Conservation (phyloP, 164 flowering plant species). For the Vitis cinerea region DNA sequence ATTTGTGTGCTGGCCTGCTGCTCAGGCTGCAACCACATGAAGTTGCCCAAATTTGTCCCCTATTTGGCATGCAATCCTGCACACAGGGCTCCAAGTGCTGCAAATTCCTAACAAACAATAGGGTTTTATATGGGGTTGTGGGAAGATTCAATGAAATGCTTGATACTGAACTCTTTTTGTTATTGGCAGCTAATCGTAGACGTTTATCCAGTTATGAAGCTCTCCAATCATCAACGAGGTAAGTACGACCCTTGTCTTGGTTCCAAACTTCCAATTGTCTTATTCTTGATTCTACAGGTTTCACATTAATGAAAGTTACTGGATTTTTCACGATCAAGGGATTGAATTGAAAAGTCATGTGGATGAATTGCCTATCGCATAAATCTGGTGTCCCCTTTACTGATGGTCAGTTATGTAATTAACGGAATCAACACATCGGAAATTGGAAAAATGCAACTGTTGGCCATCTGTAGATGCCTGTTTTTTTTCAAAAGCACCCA, state of each 20-base stretch:
- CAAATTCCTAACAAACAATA: neutral
- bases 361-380: neutral
- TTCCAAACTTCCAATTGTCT: constrained; percentile 1
- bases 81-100: neutral
- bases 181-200: constrained; percentile 72
- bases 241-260: constrained; percentile 20
- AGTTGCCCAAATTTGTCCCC: too few species aligned
- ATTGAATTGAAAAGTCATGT: neutral
- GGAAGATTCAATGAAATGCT: neutral
- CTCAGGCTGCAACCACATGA: too few species aligned
- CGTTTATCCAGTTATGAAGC: constrained; percentile 97
- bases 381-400: neutral
- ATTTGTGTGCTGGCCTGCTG: too few species aligned
- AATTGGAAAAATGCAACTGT: too few species aligned
- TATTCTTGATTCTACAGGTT: neutral
- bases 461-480: too few species aligned
- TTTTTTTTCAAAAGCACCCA: too few species aligned
- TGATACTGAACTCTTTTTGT: constrained; percentile 9
- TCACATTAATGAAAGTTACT: neutral
- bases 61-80: neutral
- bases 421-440: too few species aligned
- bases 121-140: neutral
- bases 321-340: neutral
- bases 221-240: constrained; percentile 81
- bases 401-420: too few species aligned